Evolutionary conservation across 768 basidiomycete species (phyloP), one percentile per base, ranked within the genome.

Genomic region (Auricularia sp.): DNA sequence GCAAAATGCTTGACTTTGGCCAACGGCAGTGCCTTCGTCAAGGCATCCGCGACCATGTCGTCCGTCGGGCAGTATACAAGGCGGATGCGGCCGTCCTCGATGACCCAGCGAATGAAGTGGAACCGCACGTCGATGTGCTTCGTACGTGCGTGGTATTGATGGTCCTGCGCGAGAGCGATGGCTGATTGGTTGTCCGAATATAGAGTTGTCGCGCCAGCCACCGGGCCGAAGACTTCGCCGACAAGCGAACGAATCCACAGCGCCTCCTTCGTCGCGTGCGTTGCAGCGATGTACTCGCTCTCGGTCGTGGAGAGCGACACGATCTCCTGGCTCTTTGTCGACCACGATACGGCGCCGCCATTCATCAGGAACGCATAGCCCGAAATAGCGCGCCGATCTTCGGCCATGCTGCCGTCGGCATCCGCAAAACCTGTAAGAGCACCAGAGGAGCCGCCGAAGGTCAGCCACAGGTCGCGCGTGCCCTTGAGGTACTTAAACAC

Each of bases 101-200:
- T 65, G 29, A 73, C 68, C 34, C 77, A 65, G 16, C 73, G 72
- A 62, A 80, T 75, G 67, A 75, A 77, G 63, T 80, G 78, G 65
- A 77, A 73, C 56, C 67, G 61, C 63, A 75, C 65, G 54, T 76
- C 72, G 63, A 79, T 79, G 69, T 79, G 78, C 62, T 78, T 79
- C 4, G 75, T 75, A 2, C 74, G 63, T 7, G 71, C 64, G 24
- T 76, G 76, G 62, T 71, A 72, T 3, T 66, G 61, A 0, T 69
- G 65, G 63, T 77, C 74, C 24, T 72, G 69, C 3, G 72, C 64
- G 13, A 75, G 70, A 10, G 67, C 64, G 16, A 75, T 70, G 1
- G 69, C 64, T 3, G 66, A 68, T 36, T 70, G 66, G 51, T 72
- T 72, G 63, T 72, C 69, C 54, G 54, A 56, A 35, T 54, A 66